Percentiles rank a stretch among this genome's conserved stretches.
phyloP scores from a whole-genome alignment of 2,329 filamentous ascomycete species.

The Fusarium sp. region DNA sequence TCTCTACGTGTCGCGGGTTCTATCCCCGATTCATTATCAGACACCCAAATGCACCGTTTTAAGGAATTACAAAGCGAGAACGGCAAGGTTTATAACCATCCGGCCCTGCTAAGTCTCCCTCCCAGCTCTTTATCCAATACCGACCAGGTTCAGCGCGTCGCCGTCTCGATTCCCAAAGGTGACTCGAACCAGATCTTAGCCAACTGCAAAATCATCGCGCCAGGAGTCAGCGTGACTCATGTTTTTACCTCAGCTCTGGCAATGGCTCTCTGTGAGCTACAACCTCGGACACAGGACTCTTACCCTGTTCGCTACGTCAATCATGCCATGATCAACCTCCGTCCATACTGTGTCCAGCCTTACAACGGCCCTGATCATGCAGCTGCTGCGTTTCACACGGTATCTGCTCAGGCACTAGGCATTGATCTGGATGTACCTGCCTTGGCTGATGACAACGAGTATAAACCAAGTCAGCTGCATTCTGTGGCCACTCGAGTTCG shows the following conservation, averaged over 20 bases:
- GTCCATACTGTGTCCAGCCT: neutral
- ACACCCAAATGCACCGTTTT: neutral
- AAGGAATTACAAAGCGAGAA: neutral
- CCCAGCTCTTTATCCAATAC: rapidly evolving
- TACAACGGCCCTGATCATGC: neutral
- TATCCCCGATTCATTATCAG: neutral
- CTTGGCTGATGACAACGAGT: rapidly evolving
- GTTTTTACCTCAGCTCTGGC: neutral
- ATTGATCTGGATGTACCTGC: neutral
- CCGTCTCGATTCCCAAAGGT: rapidly evolving
- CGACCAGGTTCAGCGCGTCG: neutral
- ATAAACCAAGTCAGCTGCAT: rapidly evolving
- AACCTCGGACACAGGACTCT: rapidly evolving
- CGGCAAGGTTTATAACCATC: neutral
- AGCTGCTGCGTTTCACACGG: neutral
- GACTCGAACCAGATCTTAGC: neutral
- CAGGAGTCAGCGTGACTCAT: neutral
- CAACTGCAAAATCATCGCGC: neutral
- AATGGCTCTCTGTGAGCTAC: neutral
- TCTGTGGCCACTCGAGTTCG: neutral
- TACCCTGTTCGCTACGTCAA: neutral
- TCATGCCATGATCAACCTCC: conserved; percentile 2
- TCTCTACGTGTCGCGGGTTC: neutral
- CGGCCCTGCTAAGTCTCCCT: neutral
- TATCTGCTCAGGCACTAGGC: neutral